Evolutionary conservation across 257 asterid genomes (phyloP).

Genomic region (Eucommia ulmoides): DNA sequence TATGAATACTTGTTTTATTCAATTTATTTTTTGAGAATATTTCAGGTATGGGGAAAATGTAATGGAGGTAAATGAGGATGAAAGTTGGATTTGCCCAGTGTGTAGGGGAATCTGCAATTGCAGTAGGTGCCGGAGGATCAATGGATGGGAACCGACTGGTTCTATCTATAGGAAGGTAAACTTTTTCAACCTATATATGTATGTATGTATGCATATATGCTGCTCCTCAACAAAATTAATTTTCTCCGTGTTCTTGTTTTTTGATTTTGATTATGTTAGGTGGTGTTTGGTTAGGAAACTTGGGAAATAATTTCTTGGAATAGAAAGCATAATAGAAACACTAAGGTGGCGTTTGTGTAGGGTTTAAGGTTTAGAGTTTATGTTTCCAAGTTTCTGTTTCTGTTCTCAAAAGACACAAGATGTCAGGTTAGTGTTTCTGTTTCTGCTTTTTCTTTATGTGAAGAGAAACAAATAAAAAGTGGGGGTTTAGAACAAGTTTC

Average conservation of each 20-base stretch:
- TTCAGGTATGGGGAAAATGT: conserved; percentile 67
- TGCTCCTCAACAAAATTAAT: not conserved
- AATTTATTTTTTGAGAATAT: not conserved
- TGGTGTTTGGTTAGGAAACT: not conserved
- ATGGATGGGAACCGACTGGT: conserved; percentile 60
- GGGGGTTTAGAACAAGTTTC: not conserved
- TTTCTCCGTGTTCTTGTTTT: conserved; percentile 2
- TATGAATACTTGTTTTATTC: too few relatives aligned
- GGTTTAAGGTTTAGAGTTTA: too few relatives aligned
- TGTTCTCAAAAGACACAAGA: too few relatives aligned
- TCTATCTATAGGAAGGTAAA: conserved; percentile 37
- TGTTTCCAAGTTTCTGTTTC: too few relatives aligned
- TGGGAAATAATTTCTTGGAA: not conserved
- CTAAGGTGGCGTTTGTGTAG: too few relatives aligned
- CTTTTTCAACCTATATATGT: conserved; percentile 2
- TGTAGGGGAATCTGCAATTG: conserved; percentile 81
- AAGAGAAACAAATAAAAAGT: not conserved
- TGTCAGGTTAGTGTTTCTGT: not conserved
- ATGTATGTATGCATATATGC: too few relatives aligned
- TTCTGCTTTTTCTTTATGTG: not conserved
- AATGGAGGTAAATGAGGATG: conserved; percentile 37
- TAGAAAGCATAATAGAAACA: too few relatives aligned
- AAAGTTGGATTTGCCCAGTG: conserved; percentile 56
- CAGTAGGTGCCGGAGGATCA: conserved; percentile 48
- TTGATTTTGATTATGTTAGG: not conserved